Evolutionary conservation across 768 basidiomycete species (phyloP), one percentile per base, ranked within the genome.

Genomic region (Chalciporus chontae): DNA sequence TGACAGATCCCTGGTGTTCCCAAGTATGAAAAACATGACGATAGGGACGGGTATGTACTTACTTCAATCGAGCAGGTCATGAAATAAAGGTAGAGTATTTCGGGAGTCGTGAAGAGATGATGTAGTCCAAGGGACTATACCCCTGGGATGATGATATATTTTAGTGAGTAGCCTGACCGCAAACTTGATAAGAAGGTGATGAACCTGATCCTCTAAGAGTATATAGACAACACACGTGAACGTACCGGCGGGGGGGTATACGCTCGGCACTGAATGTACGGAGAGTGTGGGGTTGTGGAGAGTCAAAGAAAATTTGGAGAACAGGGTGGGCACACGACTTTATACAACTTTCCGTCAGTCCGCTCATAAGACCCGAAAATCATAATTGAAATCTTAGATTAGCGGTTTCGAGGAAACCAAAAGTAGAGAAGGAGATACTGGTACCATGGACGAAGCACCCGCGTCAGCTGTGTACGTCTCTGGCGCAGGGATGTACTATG

Each of bases 281-380:
- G 44, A 23, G 17, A 39, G 21, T 50, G 43, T n/a, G 44, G 26
- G 1, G 26, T 26, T 26, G 43, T 14, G 13, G 31, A 43, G 24
- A 23, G 43, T 10, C 31, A 37, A 21, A 10, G 17, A 48, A 50
- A 52, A 43, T 36, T 36, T 43, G 29, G 8, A 32, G 29, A 18
- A 43, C 9, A 18, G n/a, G 21, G 27, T 37, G 47, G 50, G 60
- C 63, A 65, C 62, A 51, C 62, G 62, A 64, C 52, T 63, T 57
- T 66, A 63, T 63, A 59, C n/a, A n/a, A n/a, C 43, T 37, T 43
- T 48, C 48, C 18, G 26, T 26, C 29, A 40, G 47, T 54, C 31
- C 18, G 45, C 41, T 38, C 42, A 48, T 40, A 38, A 44, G 36
- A 47, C 40, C 52, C 14, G 15, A 32, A 7, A 4, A 43, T 48